Evolutionary conservation across 108 stramenopile genomes (phyloP).

Genomic region (Conticribra guillardii): DNA sequence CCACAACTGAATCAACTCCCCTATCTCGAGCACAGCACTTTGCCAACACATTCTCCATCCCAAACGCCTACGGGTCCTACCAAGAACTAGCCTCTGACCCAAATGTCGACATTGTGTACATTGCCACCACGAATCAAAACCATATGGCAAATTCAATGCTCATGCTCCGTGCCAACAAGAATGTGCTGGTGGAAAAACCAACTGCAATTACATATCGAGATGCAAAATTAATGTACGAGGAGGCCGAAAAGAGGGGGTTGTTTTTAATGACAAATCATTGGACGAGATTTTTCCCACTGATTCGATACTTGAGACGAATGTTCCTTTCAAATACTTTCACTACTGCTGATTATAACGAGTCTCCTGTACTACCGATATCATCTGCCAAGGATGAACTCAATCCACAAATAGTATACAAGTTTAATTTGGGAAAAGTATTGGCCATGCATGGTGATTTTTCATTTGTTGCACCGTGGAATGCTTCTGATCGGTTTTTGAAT

Average conservation of each 20-base stretch:
- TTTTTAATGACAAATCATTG: slow-evolving; percentile 71
- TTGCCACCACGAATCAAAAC: slow-evolving; percentile 55
- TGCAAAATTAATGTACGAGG: slow-evolving; percentile 61
- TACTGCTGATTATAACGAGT: not conserved
- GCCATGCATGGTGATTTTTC: slow-evolving; percentile 44
- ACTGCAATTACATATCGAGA: slow-evolving; percentile 71
- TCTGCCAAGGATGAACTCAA: no score
- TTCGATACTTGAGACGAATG: slow-evolving; percentile 24
- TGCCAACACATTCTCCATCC: slow-evolving; percentile 26
- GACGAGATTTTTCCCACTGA: slow-evolving; percentile 43
- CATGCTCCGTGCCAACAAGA: slow-evolving; percentile 66
- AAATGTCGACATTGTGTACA: slow-evolving; percentile 57
- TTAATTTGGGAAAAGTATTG: slow-evolving; percentile 27
- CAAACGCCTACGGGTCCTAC: slow-evolving; percentile 56
- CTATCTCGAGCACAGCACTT: slow-evolving; percentile 16
- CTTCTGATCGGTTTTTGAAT: slow-evolving; percentile 35
- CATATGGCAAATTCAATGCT: slow-evolving; percentile 58
- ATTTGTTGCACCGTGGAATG: slow-evolving; percentile 20
- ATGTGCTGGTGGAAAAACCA: slow-evolving; percentile 85
- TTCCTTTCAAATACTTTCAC: slow-evolving; percentile 10
- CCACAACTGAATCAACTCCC: slow-evolving; percentile 4
- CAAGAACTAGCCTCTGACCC: slow-evolving; percentile 65
- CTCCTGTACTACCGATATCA: no score
- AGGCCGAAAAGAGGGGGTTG: slow-evolving; percentile 68
- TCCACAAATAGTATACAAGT: no score